Percentiles rank a stretch among this genome's conserved stretches.
phyloP scores from a whole-genome alignment of 306 rosid genomes.

The Prinsepia uniflora region DNA sequence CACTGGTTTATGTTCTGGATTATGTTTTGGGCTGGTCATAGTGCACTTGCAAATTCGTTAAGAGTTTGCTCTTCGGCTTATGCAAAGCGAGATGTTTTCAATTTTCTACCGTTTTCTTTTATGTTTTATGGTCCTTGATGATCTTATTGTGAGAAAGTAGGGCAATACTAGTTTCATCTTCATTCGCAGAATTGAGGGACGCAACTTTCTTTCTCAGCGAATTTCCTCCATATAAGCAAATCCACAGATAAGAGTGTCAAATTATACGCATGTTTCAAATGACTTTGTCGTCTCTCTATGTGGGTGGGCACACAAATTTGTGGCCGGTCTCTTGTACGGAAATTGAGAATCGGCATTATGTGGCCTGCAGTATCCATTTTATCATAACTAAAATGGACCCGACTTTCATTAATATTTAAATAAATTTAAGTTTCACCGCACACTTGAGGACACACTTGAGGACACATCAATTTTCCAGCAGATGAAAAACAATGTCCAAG shows the following conservation, averaged over 20 bases:
- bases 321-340: too few species aligned
- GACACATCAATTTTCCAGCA: background rate
- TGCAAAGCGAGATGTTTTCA: background rate
- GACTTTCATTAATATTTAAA: too few species aligned
- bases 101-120: background rate
- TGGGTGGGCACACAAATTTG: too few species aligned
- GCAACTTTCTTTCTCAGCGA: background rate
- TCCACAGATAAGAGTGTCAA: background rate
- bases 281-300: too few species aligned
- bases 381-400: background rate
- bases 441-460: too few species aligned
- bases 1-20: conserved; percentile 84
- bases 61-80: conserved; percentile 4
- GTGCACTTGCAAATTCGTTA: background rate
- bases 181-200: background rate
- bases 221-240: background rate
- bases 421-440: too few species aligned
- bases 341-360: background rate
- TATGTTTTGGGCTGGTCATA: conserved; percentile 90
- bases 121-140: background rate
- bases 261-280: background rate
- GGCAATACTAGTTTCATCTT: background rate
- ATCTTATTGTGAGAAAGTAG: background rate
- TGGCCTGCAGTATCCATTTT: background rate
- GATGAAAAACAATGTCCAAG: background rate